Evolutionary conservation across 768 basidiomycete species (phyloP).

Genomic region (Lentinus brumalis): DNA sequence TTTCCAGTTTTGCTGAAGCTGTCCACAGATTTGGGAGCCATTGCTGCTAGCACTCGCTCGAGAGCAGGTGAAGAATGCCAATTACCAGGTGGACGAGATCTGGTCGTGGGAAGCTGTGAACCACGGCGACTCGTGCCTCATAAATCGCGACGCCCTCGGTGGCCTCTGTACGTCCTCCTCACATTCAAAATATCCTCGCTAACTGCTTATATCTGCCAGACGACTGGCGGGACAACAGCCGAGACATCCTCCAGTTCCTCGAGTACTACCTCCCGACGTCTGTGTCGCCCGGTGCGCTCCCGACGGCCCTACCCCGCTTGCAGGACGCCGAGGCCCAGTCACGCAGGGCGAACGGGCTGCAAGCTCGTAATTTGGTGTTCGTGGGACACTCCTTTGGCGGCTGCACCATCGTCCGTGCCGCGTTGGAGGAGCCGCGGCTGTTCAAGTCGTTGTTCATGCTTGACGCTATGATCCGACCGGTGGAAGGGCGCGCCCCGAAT

Average conservation of each 20-base stretch:
- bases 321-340: constrained; percentile 40
- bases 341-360: constrained; percentile 52
- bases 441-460: constrained; percentile 75
- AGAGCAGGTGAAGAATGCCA: constrained; percentile 29
- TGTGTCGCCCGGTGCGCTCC: constrained; percentile 35
- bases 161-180: constrained; percentile 52
- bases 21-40: constrained; percentile 76
- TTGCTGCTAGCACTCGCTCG: constrained; percentile 55
- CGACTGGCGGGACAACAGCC: constrained; percentile 76
- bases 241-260: constrained; percentile 81
- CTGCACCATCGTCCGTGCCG: constrained; percentile 70
- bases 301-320: constrained; percentile 56
- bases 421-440: constrained; percentile 60
- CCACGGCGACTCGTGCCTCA: constrained; percentile 80
- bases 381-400: constrained; percentile 89
- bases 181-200: neutral
- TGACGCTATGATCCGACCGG: constrained; percentile 67
- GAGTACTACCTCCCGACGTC: constrained; percentile 61
- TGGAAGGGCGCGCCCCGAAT: neutral
- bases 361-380: constrained; percentile 56
- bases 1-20: neutral
- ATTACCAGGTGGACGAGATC: constrained; percentile 59
- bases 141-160: constrained; percentile 62
- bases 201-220: constrained; percentile 39
- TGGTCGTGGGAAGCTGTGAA: constrained; percentile 86